Evolutionary conservation across 768 basidiomycete genomes (phyloP).

Genomic region (Leccinum incarnatum): DNA sequence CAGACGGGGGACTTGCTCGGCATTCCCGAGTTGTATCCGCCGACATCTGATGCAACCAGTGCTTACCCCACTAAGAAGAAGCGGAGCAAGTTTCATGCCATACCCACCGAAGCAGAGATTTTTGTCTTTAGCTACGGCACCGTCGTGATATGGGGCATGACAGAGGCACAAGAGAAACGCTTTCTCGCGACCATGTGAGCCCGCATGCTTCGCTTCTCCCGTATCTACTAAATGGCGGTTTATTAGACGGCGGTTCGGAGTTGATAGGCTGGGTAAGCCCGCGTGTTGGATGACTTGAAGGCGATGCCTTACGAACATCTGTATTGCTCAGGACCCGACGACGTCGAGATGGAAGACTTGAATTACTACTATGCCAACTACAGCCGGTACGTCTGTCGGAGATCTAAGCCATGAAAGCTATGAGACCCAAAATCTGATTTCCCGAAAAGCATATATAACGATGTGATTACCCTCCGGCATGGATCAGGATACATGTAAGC

Average conservation of each 20-base stretch:
- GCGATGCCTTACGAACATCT: conserved; percentile 1
- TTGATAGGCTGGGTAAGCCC: conserved; percentile 73
- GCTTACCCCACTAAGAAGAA: conserved; percentile 43
- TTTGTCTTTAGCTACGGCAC: conserved; percentile 94
- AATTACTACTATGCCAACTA: conserved; percentile 98
- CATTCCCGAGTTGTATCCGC: conserved; percentile 57
- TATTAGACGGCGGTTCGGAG: conserved; percentile 86
- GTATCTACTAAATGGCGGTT: conserved; percentile 2
- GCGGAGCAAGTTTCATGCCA: conserved; percentile 65
- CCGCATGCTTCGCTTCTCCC: neutral
- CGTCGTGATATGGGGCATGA: conserved; percentile 98
- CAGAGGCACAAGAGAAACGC: conserved; percentile 85
- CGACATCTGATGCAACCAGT: conserved; percentile 29
- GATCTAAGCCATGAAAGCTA: conserved; percentile 21
- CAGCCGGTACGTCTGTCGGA: conserved; percentile 60
- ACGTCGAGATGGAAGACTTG: conserved; percentile 93
- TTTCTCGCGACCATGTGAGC: conserved; percentile 89
- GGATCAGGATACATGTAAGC: conserved; percentile 94
- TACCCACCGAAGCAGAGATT: conserved; percentile 76
- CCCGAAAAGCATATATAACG: conserved; percentile 81
- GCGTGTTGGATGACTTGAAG: neutral
- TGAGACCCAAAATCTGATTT: conserved; percentile 24
- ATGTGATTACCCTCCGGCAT: conserved; percentile 91
- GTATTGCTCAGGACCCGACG: conserved; percentile 63
- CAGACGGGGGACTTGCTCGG: conserved; percentile 72